Conservation (phyloP, 2,329 filamentous ascomycete species). For the Calonectria henricotiae region DNA sequence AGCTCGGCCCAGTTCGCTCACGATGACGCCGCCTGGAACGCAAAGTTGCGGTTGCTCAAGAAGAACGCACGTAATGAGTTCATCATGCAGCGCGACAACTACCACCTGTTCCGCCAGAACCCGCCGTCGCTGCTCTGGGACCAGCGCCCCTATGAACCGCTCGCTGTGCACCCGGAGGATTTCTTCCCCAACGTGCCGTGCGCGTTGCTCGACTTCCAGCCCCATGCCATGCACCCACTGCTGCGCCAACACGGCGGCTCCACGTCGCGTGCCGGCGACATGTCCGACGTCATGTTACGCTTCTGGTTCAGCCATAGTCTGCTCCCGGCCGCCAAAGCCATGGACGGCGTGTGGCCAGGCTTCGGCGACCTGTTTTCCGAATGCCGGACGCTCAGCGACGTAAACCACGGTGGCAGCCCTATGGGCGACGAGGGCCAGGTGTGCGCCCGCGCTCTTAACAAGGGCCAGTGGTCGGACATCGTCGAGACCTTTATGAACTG, state of each 20-base stretch:
- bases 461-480: conserved; percentile 72
- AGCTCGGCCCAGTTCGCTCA: conserved; percentile 50
- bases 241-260: conserved; percentile 64
- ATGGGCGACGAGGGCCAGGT: conserved; percentile 61
- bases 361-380: conserved; percentile 68
- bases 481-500: conserved; percentile 75
- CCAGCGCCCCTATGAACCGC: conserved; percentile 79
- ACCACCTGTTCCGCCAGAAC: conserved; percentile 66
- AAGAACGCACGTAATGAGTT: conserved; percentile 59
- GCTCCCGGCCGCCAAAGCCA: conserved; percentile 61
- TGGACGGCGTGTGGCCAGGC: conserved; percentile 74
- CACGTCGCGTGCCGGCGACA: conserved; percentile 64
- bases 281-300: conserved; percentile 67
- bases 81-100: conserved; percentile 67
- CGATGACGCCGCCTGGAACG: conserved; percentile 57
- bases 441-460: conserved; percentile 66
- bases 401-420: conserved; percentile 64
- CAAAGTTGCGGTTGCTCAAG: conserved; percentile 55
- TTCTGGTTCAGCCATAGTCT: conserved; percentile 64
- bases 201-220: conserved; percentile 78
- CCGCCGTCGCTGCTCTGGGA: conserved; percentile 78
- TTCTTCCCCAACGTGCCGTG: conserved; percentile 76
- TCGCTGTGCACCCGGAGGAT: conserved; percentile 73
- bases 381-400: conserved; percentile 68
- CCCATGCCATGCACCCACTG: conserved; percentile 68